Conservation (phyloP, 129 eudicot species). For the Flaveria brownii region DNA sequence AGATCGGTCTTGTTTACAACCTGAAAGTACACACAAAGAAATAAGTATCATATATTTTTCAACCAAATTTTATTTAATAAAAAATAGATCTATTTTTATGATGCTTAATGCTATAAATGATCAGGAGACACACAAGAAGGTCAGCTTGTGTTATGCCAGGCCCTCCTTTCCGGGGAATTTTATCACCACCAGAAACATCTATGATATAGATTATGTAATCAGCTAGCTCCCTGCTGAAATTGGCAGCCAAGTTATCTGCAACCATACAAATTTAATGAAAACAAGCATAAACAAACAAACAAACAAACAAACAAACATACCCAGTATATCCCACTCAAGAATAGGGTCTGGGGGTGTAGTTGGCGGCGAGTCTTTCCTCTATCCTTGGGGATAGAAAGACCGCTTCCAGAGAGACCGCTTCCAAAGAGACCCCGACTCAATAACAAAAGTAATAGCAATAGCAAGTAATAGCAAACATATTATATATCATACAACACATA, state of each 20-base stretch:
- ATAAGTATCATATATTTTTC: background rate
- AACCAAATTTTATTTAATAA: background rate
- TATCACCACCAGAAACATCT: slow-evolving; percentile 96
- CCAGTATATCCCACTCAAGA: too few relatives aligned
- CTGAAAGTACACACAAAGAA: slow-evolving; percentile 36
- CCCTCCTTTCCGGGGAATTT: slow-evolving; percentile 97
- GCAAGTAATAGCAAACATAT: too few relatives aligned
- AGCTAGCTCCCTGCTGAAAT: slow-evolving; percentile 96
- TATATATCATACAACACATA: too few relatives aligned
- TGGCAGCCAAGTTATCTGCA: slow-evolving; percentile 96
- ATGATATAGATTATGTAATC: slow-evolving; percentile 92
- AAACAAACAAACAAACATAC: too few relatives aligned
- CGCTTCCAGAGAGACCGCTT: too few relatives aligned
- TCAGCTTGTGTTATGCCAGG: slow-evolving; percentile 99
- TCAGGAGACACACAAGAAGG: slow-evolving; percentile 64
- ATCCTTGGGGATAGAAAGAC: too few relatives aligned
- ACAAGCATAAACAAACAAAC: background rate
- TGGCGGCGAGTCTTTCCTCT: too few relatives aligned
- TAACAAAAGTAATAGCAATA: too few relatives aligned
- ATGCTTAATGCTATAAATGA: background rate
- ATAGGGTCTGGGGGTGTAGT: too few relatives aligned
- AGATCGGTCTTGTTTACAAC: slow-evolving; percentile 95
- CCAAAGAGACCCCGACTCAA: too few relatives aligned
- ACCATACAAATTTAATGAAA: slow-evolving; percentile 23
- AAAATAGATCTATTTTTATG: too few relatives aligned